Base-by-base conservation (phyloP, 768 basidiomycete genomes). In the Mycena vitilis region DNA sequence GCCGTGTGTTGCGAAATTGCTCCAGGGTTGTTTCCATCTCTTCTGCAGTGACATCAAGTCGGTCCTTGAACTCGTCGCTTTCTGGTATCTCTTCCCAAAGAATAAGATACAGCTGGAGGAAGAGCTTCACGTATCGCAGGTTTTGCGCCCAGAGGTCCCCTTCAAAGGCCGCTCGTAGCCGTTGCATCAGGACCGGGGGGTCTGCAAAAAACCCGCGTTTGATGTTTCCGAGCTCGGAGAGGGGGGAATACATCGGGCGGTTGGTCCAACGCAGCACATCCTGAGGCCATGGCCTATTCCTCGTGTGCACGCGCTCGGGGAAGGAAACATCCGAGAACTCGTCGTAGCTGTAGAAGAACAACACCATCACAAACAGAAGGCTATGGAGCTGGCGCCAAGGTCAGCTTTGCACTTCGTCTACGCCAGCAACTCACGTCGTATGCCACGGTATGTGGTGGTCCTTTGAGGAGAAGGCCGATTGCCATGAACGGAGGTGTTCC, bases 401-500 rank as follows among this genome's bases (percentile, higher is more conserved):
- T 66, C 30, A 66, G 48, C 23, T 59, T 47, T 53, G 51, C 34
- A 25, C 42, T 47, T 60, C 22, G 49, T 54, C 58, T 36, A 54
- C 54, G 57, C 30, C 49, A 60, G 54, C 48, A 60, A 66, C 65
- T 59, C 65, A 66, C 65, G 34, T 66, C 65, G 16, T 53, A 52
- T 23, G 42, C 58, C 4, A 47, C 58, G 15, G 36, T n/a, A 60
- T 66, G 65, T 20, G 65, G 57, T 11, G 42, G 40, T 18, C 65
- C 57, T 13, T 52, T 7, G 15, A 53, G 10, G 30, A 66, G 58
- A 38, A 59, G 56, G 30, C 57, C 25, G n/a, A 59, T 45, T 3
- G 64, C 64, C 64, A 65, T 65, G 53, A 65, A 65, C 15, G 64
- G 64, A 15, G 40, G 64, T 52, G 64, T 59, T 5, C 64, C 64